phyloP scores from a whole-genome alignment of 2,329 filamentous ascomycete species.

The Bipolaris zeicola region DNA sequence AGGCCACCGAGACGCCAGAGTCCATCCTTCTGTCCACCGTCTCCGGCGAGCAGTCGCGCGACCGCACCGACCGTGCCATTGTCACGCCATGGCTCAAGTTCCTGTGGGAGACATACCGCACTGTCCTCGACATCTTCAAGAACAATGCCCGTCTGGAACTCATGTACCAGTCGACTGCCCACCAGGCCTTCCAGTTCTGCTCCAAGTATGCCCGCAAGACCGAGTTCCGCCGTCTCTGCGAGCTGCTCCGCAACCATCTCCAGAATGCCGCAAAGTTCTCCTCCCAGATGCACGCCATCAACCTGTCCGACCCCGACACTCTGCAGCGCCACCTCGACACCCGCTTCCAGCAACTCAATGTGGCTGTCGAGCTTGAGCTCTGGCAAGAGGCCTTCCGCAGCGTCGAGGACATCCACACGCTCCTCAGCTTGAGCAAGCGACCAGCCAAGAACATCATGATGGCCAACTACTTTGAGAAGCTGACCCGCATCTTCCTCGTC shows the following conservation, averaged over 20 bases:
- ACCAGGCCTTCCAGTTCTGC: slow-evolving; percentile 98
- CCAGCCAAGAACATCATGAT: slow-evolving; percentile 99
- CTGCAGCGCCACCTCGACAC: slow-evolving; percentile 97
- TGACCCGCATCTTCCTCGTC: slow-evolving; percentile 97
- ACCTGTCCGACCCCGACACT: slow-evolving; percentile 95
- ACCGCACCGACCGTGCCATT: slow-evolving; percentile 96
- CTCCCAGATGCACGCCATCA: slow-evolving; percentile 98
- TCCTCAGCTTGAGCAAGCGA: slow-evolving; percentile 96
- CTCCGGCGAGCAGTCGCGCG: slow-evolving; percentile 94
- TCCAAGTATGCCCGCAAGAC: slow-evolving; percentile 98
- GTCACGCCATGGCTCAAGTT: slow-evolving; percentile 99
- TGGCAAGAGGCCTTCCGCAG: slow-evolving; percentile 99
- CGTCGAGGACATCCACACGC: slow-evolving; percentile 97
- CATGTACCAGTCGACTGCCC: slow-evolving; percentile 97
- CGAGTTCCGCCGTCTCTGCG: slow-evolving; percentile 97
- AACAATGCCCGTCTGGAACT: slow-evolving; percentile 98
- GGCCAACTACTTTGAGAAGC: slow-evolving; percentile 99
- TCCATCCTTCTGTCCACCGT: slow-evolving; percentile 97
- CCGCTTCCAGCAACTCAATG: slow-evolving; percentile 97
- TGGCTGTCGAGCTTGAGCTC: slow-evolving; percentile 94
- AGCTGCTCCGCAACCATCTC: slow-evolving; percentile 96
- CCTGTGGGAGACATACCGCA: slow-evolving; percentile 98
- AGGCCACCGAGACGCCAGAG: slow-evolving; percentile 96
- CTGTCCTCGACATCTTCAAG: slow-evolving; percentile 96
- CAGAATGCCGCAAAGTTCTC: slow-evolving; percentile 99